These are phyloP conservation scores for Lophiostoma macrostomum DNA, from an alignment of 495 filamentous ascomycete genomes.

Conservation along the genomic window DNA sequence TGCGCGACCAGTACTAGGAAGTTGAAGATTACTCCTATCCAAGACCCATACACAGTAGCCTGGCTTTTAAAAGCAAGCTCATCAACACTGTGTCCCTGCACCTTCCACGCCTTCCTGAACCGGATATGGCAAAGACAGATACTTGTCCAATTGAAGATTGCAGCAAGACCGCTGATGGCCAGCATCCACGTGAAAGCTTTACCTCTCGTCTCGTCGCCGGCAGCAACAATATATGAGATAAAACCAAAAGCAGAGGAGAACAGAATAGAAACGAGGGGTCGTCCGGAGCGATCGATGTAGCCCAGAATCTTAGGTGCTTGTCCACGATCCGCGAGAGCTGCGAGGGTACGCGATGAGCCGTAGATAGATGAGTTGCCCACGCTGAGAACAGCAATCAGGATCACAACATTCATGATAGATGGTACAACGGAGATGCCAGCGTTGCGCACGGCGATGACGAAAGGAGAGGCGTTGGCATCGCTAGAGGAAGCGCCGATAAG, in stretches of 20 bases:
- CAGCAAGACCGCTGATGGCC: conserved; percentile 81
- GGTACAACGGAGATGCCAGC: conserved; percentile 40
- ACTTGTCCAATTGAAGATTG: conserved; percentile 91
- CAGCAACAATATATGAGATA: conserved; percentile 64
- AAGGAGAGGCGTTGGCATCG: conserved; percentile 39
- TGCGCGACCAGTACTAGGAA: conserved; percentile 53
- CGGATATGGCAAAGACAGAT: conserved; percentile 89
- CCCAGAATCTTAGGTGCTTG: conserved; percentile 41
- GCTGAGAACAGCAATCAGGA: conserved; percentile 40
- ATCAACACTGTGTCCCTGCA: conserved; percentile 65
- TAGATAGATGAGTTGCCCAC: conserved; percentile 43
- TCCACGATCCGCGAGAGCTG: conserved; percentile 40
- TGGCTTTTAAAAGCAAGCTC: conserved; percentile 84
- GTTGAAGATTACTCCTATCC: conserved; percentile 78
- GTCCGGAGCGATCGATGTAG: conserved; percentile 44
- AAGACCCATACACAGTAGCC: conserved; percentile 77
- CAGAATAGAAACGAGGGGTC: conserved; percentile 63
- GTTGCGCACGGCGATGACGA: conserved; percentile 41
- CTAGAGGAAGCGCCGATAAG: conserved; percentile 33
- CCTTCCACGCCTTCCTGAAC: conserved; percentile 76
- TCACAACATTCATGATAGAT: conserved; percentile 44
- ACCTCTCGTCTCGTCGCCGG: conserved; percentile 60
- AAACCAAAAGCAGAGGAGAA: conserved; percentile 70
- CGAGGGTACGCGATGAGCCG: conserved; percentile 42
- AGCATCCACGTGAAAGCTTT: conserved; percentile 84